These are phyloP conservation scores for Didymella sp. DNA, from an alignment of 2,329 filamentous ascomycete species.

Conservation along the genomic window DNA sequence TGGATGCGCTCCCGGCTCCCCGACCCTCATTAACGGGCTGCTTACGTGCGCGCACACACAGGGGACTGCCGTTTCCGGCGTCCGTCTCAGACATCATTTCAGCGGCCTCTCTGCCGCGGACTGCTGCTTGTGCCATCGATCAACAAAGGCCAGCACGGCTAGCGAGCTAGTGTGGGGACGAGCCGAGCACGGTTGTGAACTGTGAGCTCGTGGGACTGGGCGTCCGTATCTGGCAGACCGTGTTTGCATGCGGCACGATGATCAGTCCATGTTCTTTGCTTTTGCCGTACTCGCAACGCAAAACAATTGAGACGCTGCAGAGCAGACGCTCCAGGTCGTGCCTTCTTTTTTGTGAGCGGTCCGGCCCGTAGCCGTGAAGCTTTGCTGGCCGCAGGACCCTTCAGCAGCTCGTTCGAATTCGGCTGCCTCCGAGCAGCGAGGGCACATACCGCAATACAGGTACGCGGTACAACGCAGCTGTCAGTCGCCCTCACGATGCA, in stretches of 20 bases:
- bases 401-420: conserved; percentile 5
- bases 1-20: conserved; percentile 10
- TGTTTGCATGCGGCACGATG: conserved; percentile 5
- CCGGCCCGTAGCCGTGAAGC: conserved; percentile 24
- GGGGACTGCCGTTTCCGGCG: conserved; percentile 2
- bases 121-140: conserved; percentile 7
- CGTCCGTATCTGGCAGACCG: conserved; percentile 1
- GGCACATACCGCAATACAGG: conserved; percentile 5
- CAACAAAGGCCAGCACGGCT: conserved; percentile 12
- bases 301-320: conserved; percentile 1
- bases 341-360: conserved; percentile 11
- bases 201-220: conserved; percentile 10
- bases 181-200: conserved; percentile 17
- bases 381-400: conserved; percentile 14
- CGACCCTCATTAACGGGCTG: conserved; percentile 6
- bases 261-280: not conserved
- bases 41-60: not conserved
- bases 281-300: not conserved
- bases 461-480: conserved; percentile 13
- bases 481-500: not conserved
- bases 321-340: not conserved
- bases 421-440: not conserved
- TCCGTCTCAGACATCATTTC: conserved; percentile 4
- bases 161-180: conserved; percentile 15
- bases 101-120: not conserved